Evolutionary conservation across 495 filamentous ascomycete genomes (phyloP).

Genomic region (Hypoxylon cercidicola): DNA sequence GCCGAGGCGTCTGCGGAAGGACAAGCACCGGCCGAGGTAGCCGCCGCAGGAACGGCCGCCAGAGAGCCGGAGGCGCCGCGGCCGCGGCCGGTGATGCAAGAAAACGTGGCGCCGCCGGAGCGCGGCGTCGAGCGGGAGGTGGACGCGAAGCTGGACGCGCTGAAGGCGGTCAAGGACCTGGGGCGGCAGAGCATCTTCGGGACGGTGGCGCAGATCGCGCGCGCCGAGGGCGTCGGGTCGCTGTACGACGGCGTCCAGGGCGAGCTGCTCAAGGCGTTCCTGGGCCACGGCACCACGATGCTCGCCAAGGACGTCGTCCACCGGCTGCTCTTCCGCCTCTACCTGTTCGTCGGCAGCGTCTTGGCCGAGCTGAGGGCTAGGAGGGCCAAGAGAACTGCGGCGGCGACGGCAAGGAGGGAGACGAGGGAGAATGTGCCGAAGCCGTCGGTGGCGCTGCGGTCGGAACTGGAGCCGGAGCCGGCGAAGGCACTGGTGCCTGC

Average conservation of each 20-base stretch:
- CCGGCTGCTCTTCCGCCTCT: constrained; percentile 73
- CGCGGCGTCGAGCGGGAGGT: constrained; percentile 26
- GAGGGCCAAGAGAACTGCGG: constrained; percentile 7
- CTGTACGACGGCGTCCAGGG: constrained; percentile 82
- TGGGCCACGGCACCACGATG: constrained; percentile 91
- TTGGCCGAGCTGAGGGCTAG: constrained; percentile 41
- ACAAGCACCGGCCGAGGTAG: constrained; percentile 20
- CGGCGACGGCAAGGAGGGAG: too few species aligned
- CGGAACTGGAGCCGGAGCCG: too few species aligned
- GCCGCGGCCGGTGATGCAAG: not conserved
- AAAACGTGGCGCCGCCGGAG: constrained; percentile 25
- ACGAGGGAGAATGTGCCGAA: too few species aligned
- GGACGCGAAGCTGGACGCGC: constrained; percentile 10
- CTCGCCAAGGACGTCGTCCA: constrained; percentile 86
- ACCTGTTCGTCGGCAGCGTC: constrained; percentile 60
- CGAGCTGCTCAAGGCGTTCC: constrained; percentile 85
- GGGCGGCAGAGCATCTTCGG: constrained; percentile 66
- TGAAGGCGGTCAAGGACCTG: constrained; percentile 33
- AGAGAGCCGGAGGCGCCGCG: not conserved
- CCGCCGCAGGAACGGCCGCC: not conserved
- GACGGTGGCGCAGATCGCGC: constrained; percentile 70
- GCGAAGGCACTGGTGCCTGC: too few species aligned
- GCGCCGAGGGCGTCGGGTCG: constrained; percentile 71
- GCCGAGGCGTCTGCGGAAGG: constrained; percentile 15
- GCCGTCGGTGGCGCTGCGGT: too few species aligned